Percentiles rank a stretch among this genome's conserved stretches.
Conservation (phyloP, 2,329 filamentous ascomycete genomes). For the Phialophora expanda region DNA sequence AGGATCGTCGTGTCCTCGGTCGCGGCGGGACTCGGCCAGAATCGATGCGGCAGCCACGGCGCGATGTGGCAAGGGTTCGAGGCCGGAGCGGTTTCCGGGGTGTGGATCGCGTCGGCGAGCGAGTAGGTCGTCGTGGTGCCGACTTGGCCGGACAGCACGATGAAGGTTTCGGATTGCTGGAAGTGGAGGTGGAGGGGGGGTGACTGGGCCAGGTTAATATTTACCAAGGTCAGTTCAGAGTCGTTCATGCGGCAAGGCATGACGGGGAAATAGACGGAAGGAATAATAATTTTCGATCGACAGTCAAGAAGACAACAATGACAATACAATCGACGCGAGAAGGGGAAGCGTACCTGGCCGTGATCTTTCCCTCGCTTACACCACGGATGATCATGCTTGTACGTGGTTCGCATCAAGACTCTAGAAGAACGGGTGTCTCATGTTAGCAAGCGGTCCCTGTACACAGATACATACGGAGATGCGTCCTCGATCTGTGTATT, state of each 20-base stretch:
- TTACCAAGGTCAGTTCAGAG: not conserved
- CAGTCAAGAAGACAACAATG: not conserved
- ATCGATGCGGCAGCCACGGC: conserved; percentile 23
- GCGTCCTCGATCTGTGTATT: not conserved
- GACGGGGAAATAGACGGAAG: not conserved
- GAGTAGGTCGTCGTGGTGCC: conserved; percentile 25
- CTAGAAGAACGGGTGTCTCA: not conserved
- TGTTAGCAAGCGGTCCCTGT: not conserved
- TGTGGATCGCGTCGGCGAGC: conserved; percentile 28
- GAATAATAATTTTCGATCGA: not conserved
- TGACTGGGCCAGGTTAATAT: conserved; percentile 8
- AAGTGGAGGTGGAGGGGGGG: conserved; percentile 35
- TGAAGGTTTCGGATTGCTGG: conserved; percentile 28
- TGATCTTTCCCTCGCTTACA: conserved; percentile 24
- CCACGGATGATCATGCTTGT: conserved; percentile 29
- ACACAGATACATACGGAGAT: not conserved
- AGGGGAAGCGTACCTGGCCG: conserved; percentile 16
- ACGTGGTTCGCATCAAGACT: conserved; percentile 30
- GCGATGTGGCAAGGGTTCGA: conserved; percentile 14
- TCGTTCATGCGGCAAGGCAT: not conserved
- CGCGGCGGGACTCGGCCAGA: conserved; percentile 28
- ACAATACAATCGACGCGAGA: not conserved
- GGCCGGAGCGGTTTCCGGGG: conserved; percentile 11
- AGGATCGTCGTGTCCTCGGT: conserved; percentile 26
- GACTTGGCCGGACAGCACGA: conserved; percentile 27